Conservation (phyloP, 495 filamentous ascomycete genomes). For the Hyaloscypha hepaticicola region DNA sequence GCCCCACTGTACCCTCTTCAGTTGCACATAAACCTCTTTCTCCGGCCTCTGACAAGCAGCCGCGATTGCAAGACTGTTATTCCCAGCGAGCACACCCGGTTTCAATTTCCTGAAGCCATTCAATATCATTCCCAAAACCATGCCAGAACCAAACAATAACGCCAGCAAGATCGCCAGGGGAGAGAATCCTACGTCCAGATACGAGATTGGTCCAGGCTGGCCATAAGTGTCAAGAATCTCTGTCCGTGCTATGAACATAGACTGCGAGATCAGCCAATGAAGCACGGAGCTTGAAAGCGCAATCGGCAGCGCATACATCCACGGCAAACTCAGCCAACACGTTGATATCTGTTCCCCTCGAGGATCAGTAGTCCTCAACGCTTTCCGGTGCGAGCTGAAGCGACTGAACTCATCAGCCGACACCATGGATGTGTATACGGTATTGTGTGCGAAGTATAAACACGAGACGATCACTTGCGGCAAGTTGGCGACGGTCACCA, state of each 20-base stretch:
- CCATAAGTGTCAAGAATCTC: slow-evolving; percentile 11
- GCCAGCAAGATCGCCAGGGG: slow-evolving; percentile 29
- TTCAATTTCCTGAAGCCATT: slow-evolving; percentile 28
- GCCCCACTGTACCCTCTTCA: slow-evolving; percentile 12
- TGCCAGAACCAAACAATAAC: slow-evolving; percentile 29
- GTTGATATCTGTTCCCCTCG: slow-evolving; percentile 39
- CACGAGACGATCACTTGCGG: slow-evolving; percentile 42
- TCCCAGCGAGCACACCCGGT: slow-evolving; percentile 35
- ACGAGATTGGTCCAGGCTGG: neutral
- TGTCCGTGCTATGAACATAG: slow-evolving; percentile 24
- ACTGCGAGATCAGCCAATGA: slow-evolving; percentile 30
- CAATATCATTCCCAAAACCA: slow-evolving; percentile 29
- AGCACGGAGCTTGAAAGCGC: slow-evolving; percentile 23
- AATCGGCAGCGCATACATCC: slow-evolving; percentile 41
- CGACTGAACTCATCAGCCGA: slow-evolving; percentile 32
- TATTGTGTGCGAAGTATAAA: slow-evolving; percentile 40
- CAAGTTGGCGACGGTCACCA: slow-evolving; percentile 37
- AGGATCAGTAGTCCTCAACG: slow-evolving; percentile 48
- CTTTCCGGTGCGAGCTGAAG: slow-evolving; percentile 30
- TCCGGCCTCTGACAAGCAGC: slow-evolving; percentile 44
- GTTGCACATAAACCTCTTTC: slow-evolving; percentile 1
- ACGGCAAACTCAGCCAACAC: slow-evolving; percentile 48
- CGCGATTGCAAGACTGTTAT: slow-evolving; percentile 44
- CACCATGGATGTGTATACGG: slow-evolving; percentile 37
- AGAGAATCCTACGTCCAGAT: slow-evolving; percentile 22